Evolutionary conservation across 768 basidiomycete species (phyloP).

Genomic region (Cubamyces sp.): DNA sequence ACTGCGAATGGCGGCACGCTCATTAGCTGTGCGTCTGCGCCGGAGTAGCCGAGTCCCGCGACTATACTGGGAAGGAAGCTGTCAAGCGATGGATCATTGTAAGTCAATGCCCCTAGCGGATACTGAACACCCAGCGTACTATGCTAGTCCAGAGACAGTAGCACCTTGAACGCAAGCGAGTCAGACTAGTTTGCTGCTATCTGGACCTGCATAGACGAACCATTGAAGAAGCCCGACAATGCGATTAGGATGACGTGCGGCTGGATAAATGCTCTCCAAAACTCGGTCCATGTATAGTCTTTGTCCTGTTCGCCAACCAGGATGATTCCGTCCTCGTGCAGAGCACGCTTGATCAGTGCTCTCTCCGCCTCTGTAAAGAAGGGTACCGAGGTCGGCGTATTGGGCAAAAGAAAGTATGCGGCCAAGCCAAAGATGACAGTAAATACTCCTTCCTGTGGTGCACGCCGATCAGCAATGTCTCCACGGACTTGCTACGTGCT

Average conservation of each 20-base stretch:
- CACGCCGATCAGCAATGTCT: not conserved
- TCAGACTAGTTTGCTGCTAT: not conserved
- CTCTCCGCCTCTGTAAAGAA: slow-evolving; percentile 26
- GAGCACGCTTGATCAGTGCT: slow-evolving; percentile 7
- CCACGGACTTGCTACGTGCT: slow-evolving; percentile 41
- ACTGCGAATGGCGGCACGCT: slow-evolving; percentile 39
- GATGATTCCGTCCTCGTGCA: slow-evolving; percentile 22
- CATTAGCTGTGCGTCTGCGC: slow-evolving; percentile 36
- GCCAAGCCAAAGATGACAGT: slow-evolving; percentile 58
- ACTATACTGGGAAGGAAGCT: slow-evolving; percentile 35
- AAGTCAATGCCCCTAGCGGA: not conserved
- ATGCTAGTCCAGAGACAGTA: slow-evolving; percentile 33
- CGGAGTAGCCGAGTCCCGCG: slow-evolving; percentile 33
- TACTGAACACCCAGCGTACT: slow-evolving; percentile 21
- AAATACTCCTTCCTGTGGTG: slow-evolving; percentile 56
- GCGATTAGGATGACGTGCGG: slow-evolving; percentile 20
- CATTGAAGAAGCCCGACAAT: slow-evolving; percentile 40
- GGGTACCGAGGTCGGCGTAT: not conserved
- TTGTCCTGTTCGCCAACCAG: slow-evolving; percentile 7
- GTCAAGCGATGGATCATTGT: not conserved
- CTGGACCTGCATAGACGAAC: slow-evolving; percentile 39
- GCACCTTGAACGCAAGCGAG: not conserved
- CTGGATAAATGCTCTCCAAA: slow-evolving; percentile 14
- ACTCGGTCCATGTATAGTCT: slow-evolving; percentile 15
- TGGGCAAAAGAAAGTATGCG: slow-evolving; percentile 54